A percentile compares a stretch with the other conserved stretches of the same genome.
Conservation (phyloP, 2,329 filamentous ascomycete genomes). For the Incumbomyces delicatus region DNA sequence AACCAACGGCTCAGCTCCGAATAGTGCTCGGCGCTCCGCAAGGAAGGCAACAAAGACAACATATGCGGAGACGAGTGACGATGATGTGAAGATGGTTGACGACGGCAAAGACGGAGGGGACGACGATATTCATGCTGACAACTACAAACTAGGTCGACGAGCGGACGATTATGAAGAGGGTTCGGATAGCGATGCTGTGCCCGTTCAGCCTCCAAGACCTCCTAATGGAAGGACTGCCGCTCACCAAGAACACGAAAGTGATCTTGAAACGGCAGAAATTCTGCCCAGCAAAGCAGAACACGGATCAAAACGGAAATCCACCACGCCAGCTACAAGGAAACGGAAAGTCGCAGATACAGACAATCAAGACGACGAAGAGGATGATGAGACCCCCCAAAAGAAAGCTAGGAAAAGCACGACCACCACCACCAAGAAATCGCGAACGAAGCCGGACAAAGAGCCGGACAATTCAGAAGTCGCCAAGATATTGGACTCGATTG, state of each 20-base stretch:
- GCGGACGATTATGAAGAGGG: conserved; percentile 63
- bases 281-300: conserved; percentile 23
- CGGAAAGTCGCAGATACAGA: conserved; percentile 23
- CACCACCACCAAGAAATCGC: conserved; percentile 40
- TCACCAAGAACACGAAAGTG: conserved; percentile 25
- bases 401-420: conserved; percentile 32
- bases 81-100: conserved; percentile 51
- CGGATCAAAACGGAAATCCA: conserved; percentile 49
- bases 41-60: conserved; percentile 26
- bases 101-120: conserved; percentile 58
- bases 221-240: conserved; percentile 16
- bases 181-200: conserved; percentile 42
- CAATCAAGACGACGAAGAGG: conserved; percentile 15
- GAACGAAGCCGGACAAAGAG: conserved; percentile 55
- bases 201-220: conserved; percentile 24
- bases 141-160: conserved; percentile 56
- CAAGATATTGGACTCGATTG: conserved; percentile 79
- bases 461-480: conserved; percentile 64
- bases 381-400: conserved; percentile 43
- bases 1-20: conserved; percentile 25
- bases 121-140: conserved; percentile 77
- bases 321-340: conserved; percentile 41
- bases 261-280: conserved; percentile 18
- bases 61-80: conserved; percentile 31
- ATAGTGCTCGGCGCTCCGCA: conserved; percentile 18